A percentile compares a stretch with the other conserved stretches of the same genome.
Conservation (phyloP, 352 stramenopile genomes). For the Saprolegnia parasitica region DNA sequence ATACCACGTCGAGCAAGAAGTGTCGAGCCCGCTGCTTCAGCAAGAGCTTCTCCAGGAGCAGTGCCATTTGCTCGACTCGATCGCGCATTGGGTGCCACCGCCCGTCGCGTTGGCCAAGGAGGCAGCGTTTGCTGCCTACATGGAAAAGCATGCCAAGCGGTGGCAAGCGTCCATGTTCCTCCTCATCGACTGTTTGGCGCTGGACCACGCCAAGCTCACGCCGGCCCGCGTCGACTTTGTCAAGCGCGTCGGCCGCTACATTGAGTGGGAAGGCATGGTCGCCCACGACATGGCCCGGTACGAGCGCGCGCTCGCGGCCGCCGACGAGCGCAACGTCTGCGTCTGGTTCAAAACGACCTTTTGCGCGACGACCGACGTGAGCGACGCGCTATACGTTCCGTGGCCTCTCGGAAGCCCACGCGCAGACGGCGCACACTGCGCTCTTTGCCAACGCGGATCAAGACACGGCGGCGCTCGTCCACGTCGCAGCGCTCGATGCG, state of each 20-base stretch:
- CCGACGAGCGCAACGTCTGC: slow-evolving; percentile 60
- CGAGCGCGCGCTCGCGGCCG: slow-evolving; percentile 51
- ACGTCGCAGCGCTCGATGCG: slow-evolving; percentile 50
- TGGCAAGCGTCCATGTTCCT: slow-evolving; percentile 80
- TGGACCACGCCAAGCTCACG: slow-evolving; percentile 56
- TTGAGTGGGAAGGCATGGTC: slow-evolving; percentile 82
- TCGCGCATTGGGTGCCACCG: slow-evolving; percentile 29
- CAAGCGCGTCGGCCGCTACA: slow-evolving; percentile 65
- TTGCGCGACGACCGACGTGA: slow-evolving; percentile 25
- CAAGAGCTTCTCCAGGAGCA: slow-evolving; percentile 56
- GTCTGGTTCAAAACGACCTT: slow-evolving; percentile 54
- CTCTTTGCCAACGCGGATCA: slow-evolving; percentile 39
- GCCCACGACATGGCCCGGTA: slow-evolving; percentile 74
- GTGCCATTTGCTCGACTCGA: slow-evolving; percentile 49
- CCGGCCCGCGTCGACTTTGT: slow-evolving; percentile 56
- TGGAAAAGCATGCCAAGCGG: slow-evolving; percentile 64
- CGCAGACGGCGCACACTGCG: slow-evolving; percentile 42
- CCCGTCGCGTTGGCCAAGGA: neutral
- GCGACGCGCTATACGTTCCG: slow-evolving; percentile 52
- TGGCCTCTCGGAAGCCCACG: slow-evolving; percentile 35
- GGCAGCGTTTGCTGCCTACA: slow-evolving; percentile 49
- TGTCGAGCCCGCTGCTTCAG: slow-evolving; percentile 54
- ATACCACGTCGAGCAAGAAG: slow-evolving; percentile 83
- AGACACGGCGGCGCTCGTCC: slow-evolving; percentile 41
- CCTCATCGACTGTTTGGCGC: slow-evolving; percentile 64